Percentiles rank a stretch among this genome's conserved stretches.
phyloP scores from a whole-genome alignment of 345 rosid species.

The Clarkia xantiana region DNA sequence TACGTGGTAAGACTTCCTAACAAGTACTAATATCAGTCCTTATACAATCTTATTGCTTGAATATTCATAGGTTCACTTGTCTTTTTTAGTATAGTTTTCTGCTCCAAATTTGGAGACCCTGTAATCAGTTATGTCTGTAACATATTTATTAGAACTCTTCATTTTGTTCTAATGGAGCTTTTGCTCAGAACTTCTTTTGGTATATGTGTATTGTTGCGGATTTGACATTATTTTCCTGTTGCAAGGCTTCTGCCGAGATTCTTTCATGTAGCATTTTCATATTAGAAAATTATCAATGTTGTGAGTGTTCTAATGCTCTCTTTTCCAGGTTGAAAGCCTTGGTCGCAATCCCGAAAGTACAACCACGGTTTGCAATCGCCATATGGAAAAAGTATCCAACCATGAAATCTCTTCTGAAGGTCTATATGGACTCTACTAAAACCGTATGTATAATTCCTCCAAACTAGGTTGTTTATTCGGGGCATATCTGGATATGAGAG shows the following conservation, averaged over 20 bases:
- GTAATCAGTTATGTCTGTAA: no score
- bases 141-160: no score
- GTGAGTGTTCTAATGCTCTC: background rate
- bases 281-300: no score
- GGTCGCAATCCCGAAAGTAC: conserved; percentile 90
- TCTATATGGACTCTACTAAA: conserved; percentile 65
- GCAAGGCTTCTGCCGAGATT: no score
- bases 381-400: conserved; percentile 83
- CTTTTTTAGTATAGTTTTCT: background rate
- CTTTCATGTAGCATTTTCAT: no score
- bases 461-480: no score
- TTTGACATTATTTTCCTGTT: no score
- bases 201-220: no score
- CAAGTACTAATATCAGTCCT: background rate
- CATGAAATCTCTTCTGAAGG: conserved; percentile 81
- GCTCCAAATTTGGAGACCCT: no score
- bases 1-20: conserved; percentile 36
- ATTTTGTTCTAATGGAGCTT: no score
- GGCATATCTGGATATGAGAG: no score
- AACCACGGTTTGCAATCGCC: conserved; percentile 78
- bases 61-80: background rate
- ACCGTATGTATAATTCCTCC: conserved; percentile 74
- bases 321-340: conserved; percentile 71
- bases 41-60: background rate
- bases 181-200: no score